A percentile compares a stretch with the other conserved stretches of the same genome.
phyloP scores from a whole-genome alignment of 495 filamentous ascomycete species.

The Annulohypoxylon nitens region DNA sequence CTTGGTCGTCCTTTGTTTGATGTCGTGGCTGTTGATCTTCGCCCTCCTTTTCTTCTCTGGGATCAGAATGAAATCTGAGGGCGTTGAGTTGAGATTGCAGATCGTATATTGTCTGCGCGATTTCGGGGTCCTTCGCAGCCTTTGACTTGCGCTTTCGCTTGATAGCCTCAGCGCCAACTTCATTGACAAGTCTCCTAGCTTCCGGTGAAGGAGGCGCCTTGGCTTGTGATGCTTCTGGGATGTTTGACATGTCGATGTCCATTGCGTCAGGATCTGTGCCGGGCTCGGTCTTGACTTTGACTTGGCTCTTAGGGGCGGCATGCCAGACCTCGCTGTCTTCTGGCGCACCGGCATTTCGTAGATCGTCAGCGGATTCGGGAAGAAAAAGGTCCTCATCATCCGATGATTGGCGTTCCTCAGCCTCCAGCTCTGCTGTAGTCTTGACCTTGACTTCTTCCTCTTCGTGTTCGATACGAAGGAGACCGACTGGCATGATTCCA shows the following conservation, averaged over 20 bases:
- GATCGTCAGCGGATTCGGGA: slow-evolving; percentile 43
- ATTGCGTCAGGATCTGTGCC: slow-evolving; percentile 47
- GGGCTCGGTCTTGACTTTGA: slow-evolving; percentile 52
- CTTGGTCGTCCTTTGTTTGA: slow-evolving; percentile 58
- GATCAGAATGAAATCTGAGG: slow-evolving; percentile 44
- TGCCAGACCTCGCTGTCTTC: slow-evolving; percentile 54
- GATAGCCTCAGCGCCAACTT: slow-evolving; percentile 19
- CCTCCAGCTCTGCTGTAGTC: slow-evolving; percentile 65
- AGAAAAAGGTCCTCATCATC: slow-evolving; percentile 63
- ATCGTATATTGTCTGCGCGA: slow-evolving; percentile 48
- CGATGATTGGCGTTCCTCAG: slow-evolving; percentile 53
- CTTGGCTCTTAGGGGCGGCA: slow-evolving; percentile 47
- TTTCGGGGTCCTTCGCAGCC: slow-evolving; percentile 54
- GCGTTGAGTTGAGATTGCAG: slow-evolving; percentile 51
- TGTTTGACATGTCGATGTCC: slow-evolving; percentile 56
- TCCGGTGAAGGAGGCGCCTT: slow-evolving; percentile 52
- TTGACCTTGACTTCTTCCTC: slow-evolving; percentile 65
- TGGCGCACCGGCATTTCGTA: slow-evolving; percentile 52
- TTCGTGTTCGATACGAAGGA: slow-evolving; percentile 66
- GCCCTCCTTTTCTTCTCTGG: slow-evolving; percentile 40
- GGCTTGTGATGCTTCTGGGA: slow-evolving; percentile 49
- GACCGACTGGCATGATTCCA: slow-evolving; percentile 62
- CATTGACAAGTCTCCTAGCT: slow-evolving; percentile 42
- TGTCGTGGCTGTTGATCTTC: slow-evolving; percentile 23
- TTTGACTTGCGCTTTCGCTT: slow-evolving; percentile 51